Percentiles rank a stretch among this genome's conserved stretches.
These are phyloP conservation scores for Cercospora sp. DNA, from an alignment of 2,329 filamentous ascomycete genomes.

Conservation along the genomic window DNA sequence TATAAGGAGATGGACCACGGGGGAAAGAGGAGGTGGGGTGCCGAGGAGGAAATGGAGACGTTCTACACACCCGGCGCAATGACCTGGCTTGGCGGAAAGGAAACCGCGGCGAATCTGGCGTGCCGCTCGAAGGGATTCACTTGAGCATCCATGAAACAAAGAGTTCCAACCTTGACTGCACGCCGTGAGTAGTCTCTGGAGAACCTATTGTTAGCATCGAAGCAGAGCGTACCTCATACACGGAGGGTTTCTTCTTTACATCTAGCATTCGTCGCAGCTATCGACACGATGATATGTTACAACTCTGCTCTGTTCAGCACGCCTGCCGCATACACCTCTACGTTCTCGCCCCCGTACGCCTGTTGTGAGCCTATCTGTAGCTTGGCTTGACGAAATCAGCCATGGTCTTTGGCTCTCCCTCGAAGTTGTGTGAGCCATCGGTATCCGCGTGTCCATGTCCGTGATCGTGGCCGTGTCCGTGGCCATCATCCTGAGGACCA, in stretches of 20 bases:
- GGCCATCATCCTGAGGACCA: constrained; percentile 74
- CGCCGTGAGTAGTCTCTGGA: not conserved
- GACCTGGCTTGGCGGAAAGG: constrained; percentile 17
- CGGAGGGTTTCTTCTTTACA: constrained; percentile 3
- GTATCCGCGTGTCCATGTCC: constrained; percentile 49
- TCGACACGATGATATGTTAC: constrained; percentile 23
- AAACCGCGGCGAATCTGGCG: constrained; percentile 13
- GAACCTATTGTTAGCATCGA: not conserved
- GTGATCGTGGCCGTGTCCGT: constrained; percentile 50
- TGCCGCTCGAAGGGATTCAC: not conserved
- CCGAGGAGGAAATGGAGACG: constrained; percentile 1
- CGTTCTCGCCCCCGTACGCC: not conserved
- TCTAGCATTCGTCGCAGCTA: constrained; percentile 23
- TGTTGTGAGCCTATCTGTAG: constrained; percentile 67
- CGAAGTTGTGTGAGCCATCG: constrained; percentile 57
- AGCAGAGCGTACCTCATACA: not conserved
- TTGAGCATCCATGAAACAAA: not conserved
- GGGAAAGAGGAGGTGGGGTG: not conserved
- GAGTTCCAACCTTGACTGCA: not conserved
- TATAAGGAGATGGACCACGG: constrained; percentile 2
- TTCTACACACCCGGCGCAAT: constrained; percentile 4
- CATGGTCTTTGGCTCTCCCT: constrained; percentile 88
- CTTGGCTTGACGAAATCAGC: constrained; percentile 94
- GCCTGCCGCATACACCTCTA: constrained; percentile 9
- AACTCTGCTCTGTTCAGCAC: constrained; percentile 19